phyloP scores from a whole-genome alignment of 208 protist species.

The Crithidia bombi region DNA sequence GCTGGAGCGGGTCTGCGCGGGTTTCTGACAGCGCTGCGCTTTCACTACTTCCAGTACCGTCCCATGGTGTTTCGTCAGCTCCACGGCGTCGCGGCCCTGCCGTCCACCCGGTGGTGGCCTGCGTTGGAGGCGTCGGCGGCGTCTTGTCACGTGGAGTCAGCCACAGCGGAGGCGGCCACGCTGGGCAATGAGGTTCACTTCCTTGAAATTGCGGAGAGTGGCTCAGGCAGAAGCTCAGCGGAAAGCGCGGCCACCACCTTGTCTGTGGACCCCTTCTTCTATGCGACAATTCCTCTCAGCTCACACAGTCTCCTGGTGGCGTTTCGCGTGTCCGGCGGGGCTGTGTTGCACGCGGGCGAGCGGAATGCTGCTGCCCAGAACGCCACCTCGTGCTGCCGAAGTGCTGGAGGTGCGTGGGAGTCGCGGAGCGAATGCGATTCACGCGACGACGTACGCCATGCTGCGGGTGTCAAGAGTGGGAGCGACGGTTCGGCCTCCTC shows the following conservation, averaged over 20 bases:
- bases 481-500: too few relatives aligned
- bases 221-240: not conserved
- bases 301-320: slow-evolving; percentile 39
- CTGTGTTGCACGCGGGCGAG: not conserved
- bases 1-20: slow-evolving; percentile 48
- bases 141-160: not conserved
- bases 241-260: not conserved
- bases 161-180: not conserved
- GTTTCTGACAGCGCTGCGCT: slow-evolving; percentile 55
- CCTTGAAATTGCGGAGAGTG: not conserved
- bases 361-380: too few relatives aligned
- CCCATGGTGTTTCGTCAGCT: slow-evolving; percentile 65
- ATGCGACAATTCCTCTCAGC: slow-evolving; percentile 39
- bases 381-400: too few relatives aligned
- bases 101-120: too few relatives aligned
- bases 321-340: slow-evolving; percentile 43
- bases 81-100: slow-evolving; percentile 19
- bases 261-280: slow-evolving; percentile 23
- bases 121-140: not conserved
- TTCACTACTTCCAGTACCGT: slow-evolving; percentile 75
- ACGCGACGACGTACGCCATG: too few relatives aligned
- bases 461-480: too few relatives aligned
- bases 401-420: too few relatives aligned
- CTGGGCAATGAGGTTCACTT: slow-evolving; percentile 24
- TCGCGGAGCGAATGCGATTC: too few relatives aligned